Evolutionary conservation across 2,329 filamentous ascomycete species (phyloP), one percentile per base, ranked within the genome.

Genomic region (Coniella lustricola): DNA sequence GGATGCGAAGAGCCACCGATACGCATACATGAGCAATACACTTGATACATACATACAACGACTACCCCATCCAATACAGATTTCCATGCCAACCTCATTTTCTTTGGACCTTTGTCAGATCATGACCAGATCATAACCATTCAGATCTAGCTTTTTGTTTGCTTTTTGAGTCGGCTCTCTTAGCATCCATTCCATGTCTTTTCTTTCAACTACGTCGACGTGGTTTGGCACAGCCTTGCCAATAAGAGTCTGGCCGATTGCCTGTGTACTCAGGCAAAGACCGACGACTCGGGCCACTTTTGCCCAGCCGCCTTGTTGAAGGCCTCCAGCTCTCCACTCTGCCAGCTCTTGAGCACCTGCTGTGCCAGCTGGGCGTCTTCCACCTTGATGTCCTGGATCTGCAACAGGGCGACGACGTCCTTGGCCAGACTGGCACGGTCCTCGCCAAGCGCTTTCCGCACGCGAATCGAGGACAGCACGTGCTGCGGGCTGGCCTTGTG

Each of bases 401-500:
- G 57, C 81, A 82, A 20, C 72, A 53, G 25, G 20, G 36, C 71
- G n/a, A 72, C 59, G n/a, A 90, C 65, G 33, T 81, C 77, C 61
- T 81, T 75, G 59, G 85, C 84, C 49, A 70, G 74, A 58, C 76
- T 70, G 2, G 69, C 59, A 59, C 76, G 72, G 31, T 79, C 74
- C 38, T 75, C 76, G 12, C 80, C 77, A 16, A 90, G 67, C 1
- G 80, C 57, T 51, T 75, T 74, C 53, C 78, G 77, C 20, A 75
- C 75, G 48, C 76, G 76, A 47, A 87, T 74, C 32, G 74, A 82
- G 2, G 83, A 76, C 48, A 87, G 76, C 3, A 84, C 70, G 60
- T 88, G 81, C 14, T 70, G 55, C 5, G 79, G 70, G 62, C 81
- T 86, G 48, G 74, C 64, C 56, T 79, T 77, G 68, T 91, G 75